Base-by-base conservation (phyloP, 176 grass and related monocot species). In the Phyllostachys edulis region DNA sequence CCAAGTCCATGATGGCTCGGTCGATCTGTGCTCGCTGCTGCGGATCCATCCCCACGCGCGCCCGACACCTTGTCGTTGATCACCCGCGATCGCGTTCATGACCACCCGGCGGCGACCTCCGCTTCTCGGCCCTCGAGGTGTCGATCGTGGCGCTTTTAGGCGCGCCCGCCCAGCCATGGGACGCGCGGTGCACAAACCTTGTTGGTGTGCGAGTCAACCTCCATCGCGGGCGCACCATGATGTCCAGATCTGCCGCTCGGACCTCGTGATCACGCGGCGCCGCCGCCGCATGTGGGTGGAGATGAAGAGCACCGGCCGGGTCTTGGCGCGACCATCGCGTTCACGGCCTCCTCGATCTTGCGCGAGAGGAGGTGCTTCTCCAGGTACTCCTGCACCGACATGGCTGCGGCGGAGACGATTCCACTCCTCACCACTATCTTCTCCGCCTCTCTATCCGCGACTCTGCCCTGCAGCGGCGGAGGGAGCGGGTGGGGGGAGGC, bases 371-470 rank as follows among this genome's bases (percentile, higher is more conserved):
- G 52, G 83, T 96, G 89, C 91, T 92, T 96, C 83, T 94, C 91
- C 42, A 96, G 83, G 78, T 99, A 96, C 89, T 96, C 96, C 86
- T 96, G 91, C 87, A 99, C 93, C 87, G 96, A 96, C 93, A 99
- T 98, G 82, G 87, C 90, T 67, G 67, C 74, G 16, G 32, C 24
- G 21, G 45, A 21, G 79, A 12, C 70, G 21, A 4, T n/a, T 6
- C 80, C 56, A 6, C 78, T 75, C 26, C 41, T 62, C 66, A 9
- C 56, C 49, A 5, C 64, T 44, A 77, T 20, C 17, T 9, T 2
- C 74, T 76, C 51, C 32, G 11, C 21, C 42, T n/a, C 36, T 23
- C 20, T 13, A 5, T 26, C 77, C 52, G 59, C 67, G 44, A 46
- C 62, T 74, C 74, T 49, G 79, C 52, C 21, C 52, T 21, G 6